Conservation (phyloP, 495 filamentous ascomycete genomes). For the Aspergillus cavernicola region DNA sequence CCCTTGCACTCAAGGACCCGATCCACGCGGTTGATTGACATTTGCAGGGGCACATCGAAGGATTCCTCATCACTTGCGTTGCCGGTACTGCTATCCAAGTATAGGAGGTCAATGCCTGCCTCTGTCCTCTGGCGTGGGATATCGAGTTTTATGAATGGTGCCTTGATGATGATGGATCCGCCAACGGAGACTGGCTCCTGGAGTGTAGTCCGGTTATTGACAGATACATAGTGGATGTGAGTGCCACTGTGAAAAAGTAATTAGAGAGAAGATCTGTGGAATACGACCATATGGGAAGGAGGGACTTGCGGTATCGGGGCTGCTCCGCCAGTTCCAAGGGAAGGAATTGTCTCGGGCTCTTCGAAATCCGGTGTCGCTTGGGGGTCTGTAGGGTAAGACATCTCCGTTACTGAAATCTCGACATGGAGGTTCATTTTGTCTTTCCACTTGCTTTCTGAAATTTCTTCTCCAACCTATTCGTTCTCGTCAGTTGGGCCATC, state of each 20-base stretch:
- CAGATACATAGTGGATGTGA: background rate
- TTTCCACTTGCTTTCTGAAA: background rate
- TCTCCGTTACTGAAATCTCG: background rate
- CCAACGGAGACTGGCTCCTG: background rate
- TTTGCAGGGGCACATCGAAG: background rate
- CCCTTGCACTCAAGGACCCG: background rate
- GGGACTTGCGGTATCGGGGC: no score
- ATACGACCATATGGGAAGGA: no score
- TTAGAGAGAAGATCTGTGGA: no score
- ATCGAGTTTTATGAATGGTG: background rate
- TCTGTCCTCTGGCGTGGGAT: background rate
- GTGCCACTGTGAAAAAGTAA: background rate
- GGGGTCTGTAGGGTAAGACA: background rate
- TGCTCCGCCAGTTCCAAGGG: background rate
- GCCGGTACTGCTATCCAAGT: background rate
- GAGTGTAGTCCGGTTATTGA: background rate
- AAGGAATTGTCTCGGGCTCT: background rate
- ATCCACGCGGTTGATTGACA: background rate
- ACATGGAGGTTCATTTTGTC: background rate
- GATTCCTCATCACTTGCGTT: background rate
- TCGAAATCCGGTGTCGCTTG: background rate
- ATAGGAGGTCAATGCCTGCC: background rate
- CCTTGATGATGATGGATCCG: background rate
- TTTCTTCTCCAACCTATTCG: background rate
- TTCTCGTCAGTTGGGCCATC: background rate